Conservation (phyloP, 441 rosid genomes). For the Populus tomentosa region DNA sequence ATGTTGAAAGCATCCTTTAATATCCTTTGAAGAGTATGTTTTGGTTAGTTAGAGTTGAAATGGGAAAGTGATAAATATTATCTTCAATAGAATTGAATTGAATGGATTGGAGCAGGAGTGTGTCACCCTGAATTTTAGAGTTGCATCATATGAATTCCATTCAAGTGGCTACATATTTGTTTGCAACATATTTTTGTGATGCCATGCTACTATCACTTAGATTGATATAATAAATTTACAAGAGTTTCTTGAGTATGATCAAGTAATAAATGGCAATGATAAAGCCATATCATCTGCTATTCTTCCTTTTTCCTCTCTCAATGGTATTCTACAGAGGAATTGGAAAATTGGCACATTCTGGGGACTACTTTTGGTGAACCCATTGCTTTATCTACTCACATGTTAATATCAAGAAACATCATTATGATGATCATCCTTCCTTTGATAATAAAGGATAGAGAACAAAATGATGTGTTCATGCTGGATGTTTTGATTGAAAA, state of each 20-base stretch:
- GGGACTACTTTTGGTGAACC: background rate
- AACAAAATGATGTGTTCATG: background rate
- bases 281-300: background rate
- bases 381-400: background rate
- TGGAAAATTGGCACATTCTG: background rate
- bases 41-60: background rate
- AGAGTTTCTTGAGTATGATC: background rate
- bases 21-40: background rate
- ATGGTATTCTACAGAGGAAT: background rate
- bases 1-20: background rate
- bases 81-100: background rate
- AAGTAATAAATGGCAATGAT: background rate
- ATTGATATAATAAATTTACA: background rate
- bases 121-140: background rate
- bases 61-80: background rate
- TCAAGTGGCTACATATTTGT: background rate
- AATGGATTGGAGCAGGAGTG: background rate
- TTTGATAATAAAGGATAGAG: background rate
- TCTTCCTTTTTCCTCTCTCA: background rate
- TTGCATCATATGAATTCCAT: background rate
- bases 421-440: background rate
- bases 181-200: background rate
- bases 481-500: background rate
- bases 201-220: background rate
- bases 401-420: background rate